phyloP scores from a whole-genome alignment of 495 filamentous ascomycete species.

The Schizothecium vesticola region DNA sequence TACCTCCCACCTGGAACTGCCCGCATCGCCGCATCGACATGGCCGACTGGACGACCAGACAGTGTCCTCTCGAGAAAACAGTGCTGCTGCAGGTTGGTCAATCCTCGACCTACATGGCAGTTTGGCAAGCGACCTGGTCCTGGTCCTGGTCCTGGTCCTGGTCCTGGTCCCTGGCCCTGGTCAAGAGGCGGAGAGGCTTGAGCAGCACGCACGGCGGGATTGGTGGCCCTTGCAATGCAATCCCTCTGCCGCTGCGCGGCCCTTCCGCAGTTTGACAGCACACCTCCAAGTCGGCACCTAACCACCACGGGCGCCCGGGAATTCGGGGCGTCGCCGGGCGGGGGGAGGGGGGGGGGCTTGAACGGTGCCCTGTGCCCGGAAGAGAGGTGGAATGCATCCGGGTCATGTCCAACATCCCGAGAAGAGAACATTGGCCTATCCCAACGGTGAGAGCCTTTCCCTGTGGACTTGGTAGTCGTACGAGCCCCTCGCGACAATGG shows the following conservation, averaged over 20 bases:
- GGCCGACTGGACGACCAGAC: neutral
- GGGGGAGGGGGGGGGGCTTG: neutral
- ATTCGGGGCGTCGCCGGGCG: neutral
- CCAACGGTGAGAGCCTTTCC: neutral
- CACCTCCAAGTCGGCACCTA: neutral
- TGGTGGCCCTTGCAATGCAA: neutral
- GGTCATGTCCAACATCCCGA: neutral
- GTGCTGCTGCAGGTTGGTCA: neutral
- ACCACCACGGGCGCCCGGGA: neutral
- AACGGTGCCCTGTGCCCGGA: neutral
- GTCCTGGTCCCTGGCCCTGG: no score
- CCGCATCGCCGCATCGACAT: neutral
- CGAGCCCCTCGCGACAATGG: neutral
- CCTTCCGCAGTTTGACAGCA: neutral
- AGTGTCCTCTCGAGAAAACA: neutral
- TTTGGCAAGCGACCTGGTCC: neutral
- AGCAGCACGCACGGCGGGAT: neutral
- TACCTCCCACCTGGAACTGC: neutral
- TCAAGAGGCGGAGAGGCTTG: neutral
- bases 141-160: no score
- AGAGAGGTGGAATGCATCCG: neutral
- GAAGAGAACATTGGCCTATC: neutral
- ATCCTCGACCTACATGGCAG: no score
- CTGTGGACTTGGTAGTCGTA: neutral
- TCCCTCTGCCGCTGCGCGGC: neutral